These are phyloP conservation scores for Saitozyma podzolica DNA, from an alignment of 768 basidiomycete species.

Conservation along the genomic window DNA sequence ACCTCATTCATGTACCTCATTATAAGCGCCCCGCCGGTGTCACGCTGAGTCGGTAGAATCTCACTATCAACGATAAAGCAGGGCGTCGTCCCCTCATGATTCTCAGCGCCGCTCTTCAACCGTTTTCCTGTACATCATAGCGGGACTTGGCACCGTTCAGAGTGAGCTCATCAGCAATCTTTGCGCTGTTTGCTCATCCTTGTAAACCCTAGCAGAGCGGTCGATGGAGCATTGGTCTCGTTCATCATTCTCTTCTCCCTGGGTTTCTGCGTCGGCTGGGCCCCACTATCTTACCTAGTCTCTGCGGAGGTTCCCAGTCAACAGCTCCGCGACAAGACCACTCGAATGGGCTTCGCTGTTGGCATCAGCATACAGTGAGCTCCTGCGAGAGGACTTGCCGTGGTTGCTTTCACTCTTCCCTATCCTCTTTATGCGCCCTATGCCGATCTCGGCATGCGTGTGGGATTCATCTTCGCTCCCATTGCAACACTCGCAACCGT, in stretches of 20 bases:
- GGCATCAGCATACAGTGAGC: neutral
- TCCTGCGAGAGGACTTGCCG: no score
- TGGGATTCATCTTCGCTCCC: constrained; percentile 11
- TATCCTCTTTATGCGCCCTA: constrained; percentile 10
- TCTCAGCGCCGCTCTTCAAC: neutral
- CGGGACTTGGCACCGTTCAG: constrained; percentile 1
- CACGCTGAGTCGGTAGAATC: no score
- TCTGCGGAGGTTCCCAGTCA: neutral
- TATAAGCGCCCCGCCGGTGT: no score
- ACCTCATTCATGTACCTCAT: neutral
- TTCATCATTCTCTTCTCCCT: no score
- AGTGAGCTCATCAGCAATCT: no score
- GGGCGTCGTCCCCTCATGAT: constrained; percentile 9
- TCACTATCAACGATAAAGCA: neutral
- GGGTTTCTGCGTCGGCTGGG: neutral
- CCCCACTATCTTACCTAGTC: no score
- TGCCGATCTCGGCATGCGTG: constrained; percentile 4
- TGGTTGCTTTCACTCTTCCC: constrained; percentile 5
- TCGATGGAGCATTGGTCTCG: no score
- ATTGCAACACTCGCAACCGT: constrained; percentile 3
- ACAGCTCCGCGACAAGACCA: no score
- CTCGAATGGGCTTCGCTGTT: constrained; percentile 3
- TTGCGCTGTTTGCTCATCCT: constrained; percentile 15
- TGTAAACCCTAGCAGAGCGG: no score
- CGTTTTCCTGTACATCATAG: constrained; percentile 5